These are phyloP conservation scores for Colletotrichum godetiae DNA, from an alignment of 2,329 filamentous ascomycete species.

Conservation along the genomic window DNA sequence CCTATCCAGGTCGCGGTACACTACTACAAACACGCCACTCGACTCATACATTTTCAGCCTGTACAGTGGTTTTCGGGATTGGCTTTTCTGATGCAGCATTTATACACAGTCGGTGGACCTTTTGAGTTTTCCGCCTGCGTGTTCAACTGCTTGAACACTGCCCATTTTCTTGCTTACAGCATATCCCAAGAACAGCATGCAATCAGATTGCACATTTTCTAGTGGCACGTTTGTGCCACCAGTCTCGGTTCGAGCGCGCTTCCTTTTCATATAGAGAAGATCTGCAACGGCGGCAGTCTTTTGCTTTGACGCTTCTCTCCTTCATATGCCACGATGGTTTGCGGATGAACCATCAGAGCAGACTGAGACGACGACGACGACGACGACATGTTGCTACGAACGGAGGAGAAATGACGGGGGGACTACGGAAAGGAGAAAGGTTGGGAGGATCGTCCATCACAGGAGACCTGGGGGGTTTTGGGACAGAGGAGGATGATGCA, in stretches of 20 bases:
- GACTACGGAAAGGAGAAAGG: not conserved
- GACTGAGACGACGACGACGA: slow-evolving; percentile 21
- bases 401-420: slow-evolving; percentile 3
- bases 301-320: not conserved
- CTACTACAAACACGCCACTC: not conserved
- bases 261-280: slow-evolving; percentile 16
- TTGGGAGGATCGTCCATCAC: not conserved
- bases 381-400: slow-evolving; percentile 21
- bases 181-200: slow-evolving; percentile 33
- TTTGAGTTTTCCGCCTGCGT: not conserved
- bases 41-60: not conserved
- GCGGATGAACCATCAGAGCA: not conserved
- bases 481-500: not conserved
- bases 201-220: slow-evolving; percentile 31
- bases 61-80: slow-evolving; percentile 11
- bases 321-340: not conserved
- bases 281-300: not conserved
- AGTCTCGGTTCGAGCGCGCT: not conserved
- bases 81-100: slow-evolving; percentile 1
- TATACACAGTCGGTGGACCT: not conserved
- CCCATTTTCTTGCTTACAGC: not conserved
- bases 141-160: not conserved
- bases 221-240: not conserved
- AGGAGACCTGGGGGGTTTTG: not conserved
- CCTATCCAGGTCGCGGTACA: not conserved